Evolutionary conservation across 2,329 filamentous ascomycete species (phyloP).

Genomic region (Fusarium brachygibbosum): DNA sequence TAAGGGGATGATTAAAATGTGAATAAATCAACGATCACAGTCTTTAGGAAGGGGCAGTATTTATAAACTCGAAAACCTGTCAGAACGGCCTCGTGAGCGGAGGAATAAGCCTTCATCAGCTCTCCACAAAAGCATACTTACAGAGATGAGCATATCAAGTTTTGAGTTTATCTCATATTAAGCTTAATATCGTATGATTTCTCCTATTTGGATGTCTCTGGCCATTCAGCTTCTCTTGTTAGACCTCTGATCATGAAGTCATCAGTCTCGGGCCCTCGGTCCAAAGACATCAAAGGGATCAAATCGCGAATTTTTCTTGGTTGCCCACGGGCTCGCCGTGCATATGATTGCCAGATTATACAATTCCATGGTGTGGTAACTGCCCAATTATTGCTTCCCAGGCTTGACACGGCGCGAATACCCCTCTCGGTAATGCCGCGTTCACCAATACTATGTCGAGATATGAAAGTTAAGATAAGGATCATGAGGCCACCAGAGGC

Average conservation of each 20-base stretch:
- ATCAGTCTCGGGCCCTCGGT: not conserved
- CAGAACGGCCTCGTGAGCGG: rapidly evolving
- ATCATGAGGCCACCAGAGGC: not conserved
- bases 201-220: not conserved
- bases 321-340: not conserved
- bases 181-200: not conserved
- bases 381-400: not conserved
- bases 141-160: not conserved
- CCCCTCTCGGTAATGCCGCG: not conserved
- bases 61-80: not conserved
- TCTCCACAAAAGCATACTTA: not conserved
- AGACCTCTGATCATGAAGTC: not conserved
- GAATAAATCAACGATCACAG: rapidly evolving
- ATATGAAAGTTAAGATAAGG: no score
- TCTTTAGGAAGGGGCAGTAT: not conserved
- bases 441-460: not conserved
- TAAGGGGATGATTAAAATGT: rapidly evolving
- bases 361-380: not conserved
- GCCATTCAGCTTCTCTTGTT: not conserved
- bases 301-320: not conserved
- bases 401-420: not conserved
- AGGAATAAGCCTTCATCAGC: not conserved
- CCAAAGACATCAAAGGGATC: no score
- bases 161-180: not conserved
- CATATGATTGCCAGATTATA: not conserved